Evolutionary conservation across 257 asterid genomes (phyloP), one percentile per base, ranked within the genome.

Genomic region (Penstemon newberryi): DNA sequence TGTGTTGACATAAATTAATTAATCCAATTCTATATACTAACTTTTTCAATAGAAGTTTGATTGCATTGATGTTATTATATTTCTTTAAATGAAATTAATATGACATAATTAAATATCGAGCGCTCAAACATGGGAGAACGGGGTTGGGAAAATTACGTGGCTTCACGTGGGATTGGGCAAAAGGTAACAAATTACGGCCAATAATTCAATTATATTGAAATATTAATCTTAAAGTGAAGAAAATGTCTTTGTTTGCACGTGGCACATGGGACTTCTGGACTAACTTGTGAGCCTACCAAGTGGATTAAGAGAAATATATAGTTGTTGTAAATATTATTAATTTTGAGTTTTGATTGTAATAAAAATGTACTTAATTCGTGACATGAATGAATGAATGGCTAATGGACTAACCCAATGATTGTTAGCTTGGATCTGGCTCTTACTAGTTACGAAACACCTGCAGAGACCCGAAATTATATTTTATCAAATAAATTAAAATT

Each of bases 91-190:
- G 4, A 60, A 60, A 33, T 8, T 36, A 18, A 9, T 40, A 42
- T 11, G 33, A 10, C 6, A 4, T 50, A 3, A 15, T 15, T 15
- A 15, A 61, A 12, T 13, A 43, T 7, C 5, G 53, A 15, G 33
- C 46, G 15, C 52, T 7, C 12, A n/a, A 46, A 33, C 7, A 15
- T 52, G 57, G 42, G 51, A 9, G 19, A 64, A 42, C 7, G 58
- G 55, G 76, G 43, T 15, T 47, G 45, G 64, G 66, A 60, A 18
- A 8, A 57, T 57, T 76, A 68, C 73, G 72, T 74, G 83, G 53
- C 51, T 60, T 54, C 84, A 81, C 83, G 68, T 83, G 86, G 81
- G 63, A 13, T 56, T 71, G 69, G 53, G 65, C 36, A 19, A 60
- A 39, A 25, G 33, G 33, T 25, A 46, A 67, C 49, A 71, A 37